phyloP scores from a whole-genome alignment of 306 rosid genomes.

The Corylus avellana region DNA sequence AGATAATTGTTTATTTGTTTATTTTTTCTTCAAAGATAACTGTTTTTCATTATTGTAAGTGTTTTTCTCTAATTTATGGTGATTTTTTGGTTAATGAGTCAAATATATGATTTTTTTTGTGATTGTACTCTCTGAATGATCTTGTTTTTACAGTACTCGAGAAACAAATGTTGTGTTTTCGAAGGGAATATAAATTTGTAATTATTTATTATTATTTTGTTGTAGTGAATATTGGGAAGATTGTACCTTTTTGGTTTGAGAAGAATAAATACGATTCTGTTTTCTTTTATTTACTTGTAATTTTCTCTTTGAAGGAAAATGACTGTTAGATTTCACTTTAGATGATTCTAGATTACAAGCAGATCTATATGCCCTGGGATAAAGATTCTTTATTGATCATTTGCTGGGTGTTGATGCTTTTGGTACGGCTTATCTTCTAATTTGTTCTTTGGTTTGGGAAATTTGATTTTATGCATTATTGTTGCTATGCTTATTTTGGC shows the following conservation, averaged over 20 bases:
- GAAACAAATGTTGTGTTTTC: not conserved
- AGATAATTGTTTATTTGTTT: not conserved
- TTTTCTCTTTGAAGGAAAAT: slow-evolving; percentile 6
- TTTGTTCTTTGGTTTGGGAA: not conserved
- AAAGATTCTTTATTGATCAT: slow-evolving; percentile 7
- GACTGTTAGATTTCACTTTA: slow-evolving; percentile 27
- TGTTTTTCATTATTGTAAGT: not conserved
- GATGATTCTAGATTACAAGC: slow-evolving; percentile 39
- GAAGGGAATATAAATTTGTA: not conserved
- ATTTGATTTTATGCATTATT: not conserved
- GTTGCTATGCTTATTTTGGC: not conserved
- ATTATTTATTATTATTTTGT: not conserved
- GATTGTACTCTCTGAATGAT: no score
- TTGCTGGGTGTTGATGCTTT: not conserved
- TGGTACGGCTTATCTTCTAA: not conserved
- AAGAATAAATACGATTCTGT: slow-evolving; percentile 39
- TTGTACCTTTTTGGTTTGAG: not conserved
- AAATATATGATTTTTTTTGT: not conserved
- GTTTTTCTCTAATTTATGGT: not conserved
- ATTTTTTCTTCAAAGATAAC: not conserved
- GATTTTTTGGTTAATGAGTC: not conserved
- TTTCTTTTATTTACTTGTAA: not conserved
- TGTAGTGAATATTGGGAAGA: slow-evolving; percentile 6
- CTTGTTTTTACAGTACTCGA: no score
- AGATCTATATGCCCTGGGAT: slow-evolving; percentile 32